Base-by-base conservation (phyloP, 2,329 filamentous ascomycete genomes). In the Tolypocladium sp. region DNA sequence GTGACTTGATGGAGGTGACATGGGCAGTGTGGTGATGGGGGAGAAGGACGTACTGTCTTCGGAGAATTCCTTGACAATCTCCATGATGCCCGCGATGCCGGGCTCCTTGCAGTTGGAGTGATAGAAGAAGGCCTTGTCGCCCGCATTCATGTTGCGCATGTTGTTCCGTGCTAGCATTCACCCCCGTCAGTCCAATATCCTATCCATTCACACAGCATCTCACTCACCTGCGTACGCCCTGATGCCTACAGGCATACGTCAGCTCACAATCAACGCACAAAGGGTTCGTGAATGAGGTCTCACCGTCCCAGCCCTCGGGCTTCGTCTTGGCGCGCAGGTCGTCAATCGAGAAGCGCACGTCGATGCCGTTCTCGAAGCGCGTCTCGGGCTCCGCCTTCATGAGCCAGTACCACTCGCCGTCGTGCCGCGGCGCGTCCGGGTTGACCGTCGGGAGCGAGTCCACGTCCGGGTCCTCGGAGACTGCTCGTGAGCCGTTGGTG, bases 51-150 rank as follows among this genome's bases (percentile, higher is more conserved):
- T 75, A 90, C 89, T 76, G 67, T 99, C 94, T 10, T 90, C 82
- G 2, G 88, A 87, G 64, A 91, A 89, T 70, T 96, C 92, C 63
- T 84, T 81, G 20, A 95, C 92, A 63, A 99, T 89, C 68, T 94
- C 89, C 89, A 96, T 92, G 22, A 88, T 84, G 2, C 92, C 92
- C 1, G 88, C 91, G 55, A 97, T 91, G 2, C 90, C 93, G 0
- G 92, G 92, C 30, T 88, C 83, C 71, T 95, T 96, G 75, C 90
- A 94, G 68, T 94, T 96, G 54, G 90, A 96, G 74, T 97, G 93
- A 71, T 97, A 97, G 77, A 99, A 97, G 76, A 99, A 97, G 33
- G 92, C 92, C 38, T 92, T 80, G 69, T 99, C 94, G 56, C 92
- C 92, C 59, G 87, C 86, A 67, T 90, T 92, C 94, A 99, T 99